phyloP scores from a whole-genome alignment of 164 flowering plant genomes.

The Magnolia changhungtana region DNA sequence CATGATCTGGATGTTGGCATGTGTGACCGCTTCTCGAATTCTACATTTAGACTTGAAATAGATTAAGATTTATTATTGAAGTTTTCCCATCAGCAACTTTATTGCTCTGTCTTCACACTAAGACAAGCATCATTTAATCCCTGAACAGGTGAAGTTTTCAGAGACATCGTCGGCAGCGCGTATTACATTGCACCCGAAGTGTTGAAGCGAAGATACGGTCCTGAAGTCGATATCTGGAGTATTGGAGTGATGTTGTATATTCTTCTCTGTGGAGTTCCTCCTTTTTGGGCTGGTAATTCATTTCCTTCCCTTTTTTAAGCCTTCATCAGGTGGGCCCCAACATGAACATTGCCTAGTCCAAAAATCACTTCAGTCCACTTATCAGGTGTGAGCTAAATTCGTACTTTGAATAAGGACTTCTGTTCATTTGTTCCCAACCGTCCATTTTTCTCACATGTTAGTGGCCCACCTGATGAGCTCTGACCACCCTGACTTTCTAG shows the following conservation, averaged over 20 bases:
- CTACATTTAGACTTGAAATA: background rate
- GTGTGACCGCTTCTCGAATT: background rate
- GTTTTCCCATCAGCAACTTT: background rate
- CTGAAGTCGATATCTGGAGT: constrained; percentile 86
- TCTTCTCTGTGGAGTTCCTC: constrained; percentile 79
- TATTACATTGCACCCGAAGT: constrained; percentile 91
- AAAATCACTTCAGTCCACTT: background rate
- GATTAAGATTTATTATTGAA: background rate
- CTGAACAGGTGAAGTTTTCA: constrained; percentile 57
- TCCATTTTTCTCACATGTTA: background rate
- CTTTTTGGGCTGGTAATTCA: constrained; percentile 75
- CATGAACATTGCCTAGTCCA: background rate
- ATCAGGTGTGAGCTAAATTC: background rate
- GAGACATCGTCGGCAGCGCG: constrained; percentile 81
- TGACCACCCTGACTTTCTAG: background rate
- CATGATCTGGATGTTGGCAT: background rate
- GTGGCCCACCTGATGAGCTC: background rate
- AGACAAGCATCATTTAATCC: background rate
- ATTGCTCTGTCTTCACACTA: background rate
- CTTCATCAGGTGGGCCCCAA: background rate
- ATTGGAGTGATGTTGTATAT: constrained; percentile 81
- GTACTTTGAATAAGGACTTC: background rate
- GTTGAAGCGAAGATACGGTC: constrained; percentile 73
- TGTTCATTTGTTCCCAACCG: background rate
- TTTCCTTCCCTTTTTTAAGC: background rate